Percentiles rank a stretch among this genome's conserved stretches.
Evolutionary conservation across 805 yeast genomes (phyloP).

Genomic region (Ogataea zsoltii): DNA sequence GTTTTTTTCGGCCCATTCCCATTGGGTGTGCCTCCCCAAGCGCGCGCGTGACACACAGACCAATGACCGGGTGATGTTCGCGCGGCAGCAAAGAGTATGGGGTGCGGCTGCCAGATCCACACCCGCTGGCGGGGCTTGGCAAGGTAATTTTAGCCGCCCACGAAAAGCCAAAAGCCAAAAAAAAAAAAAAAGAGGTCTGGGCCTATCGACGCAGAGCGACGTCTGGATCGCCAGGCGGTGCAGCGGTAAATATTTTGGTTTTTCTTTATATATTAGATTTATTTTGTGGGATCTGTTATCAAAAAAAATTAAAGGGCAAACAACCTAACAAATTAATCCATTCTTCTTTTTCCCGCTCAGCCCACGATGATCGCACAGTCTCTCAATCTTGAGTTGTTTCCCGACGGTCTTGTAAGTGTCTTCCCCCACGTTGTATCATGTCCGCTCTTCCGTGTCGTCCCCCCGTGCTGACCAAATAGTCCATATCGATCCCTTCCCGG

Average conservation of each 20-base stretch:
- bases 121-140: neutral
- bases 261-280: neutral
- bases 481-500: neutral
- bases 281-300: neutral
- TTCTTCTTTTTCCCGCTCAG: neutral
- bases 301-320: too few species aligned
- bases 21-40: neutral
- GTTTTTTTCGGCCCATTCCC: neutral
- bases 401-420: constrained; percentile 2
- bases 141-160: too few species aligned
- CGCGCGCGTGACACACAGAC: neutral
- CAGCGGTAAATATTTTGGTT: neutral
- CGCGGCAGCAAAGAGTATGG: neutral
- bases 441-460: neutral
- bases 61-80: neutral
- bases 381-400: neutral
- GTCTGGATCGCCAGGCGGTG: neutral
- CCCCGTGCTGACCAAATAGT: neutral
- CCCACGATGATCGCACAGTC: neutral
- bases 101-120: neutral
- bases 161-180: too few species aligned
- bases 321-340: too few species aligned
- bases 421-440: too few species aligned
- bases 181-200: too few species aligned
- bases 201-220: too few species aligned